Percentiles rank a stretch among this genome's conserved stretches.
phyloP scores from a whole-genome alignment of 2,329 filamentous ascomycete species.

The Fusarium solani-melongenae region DNA sequence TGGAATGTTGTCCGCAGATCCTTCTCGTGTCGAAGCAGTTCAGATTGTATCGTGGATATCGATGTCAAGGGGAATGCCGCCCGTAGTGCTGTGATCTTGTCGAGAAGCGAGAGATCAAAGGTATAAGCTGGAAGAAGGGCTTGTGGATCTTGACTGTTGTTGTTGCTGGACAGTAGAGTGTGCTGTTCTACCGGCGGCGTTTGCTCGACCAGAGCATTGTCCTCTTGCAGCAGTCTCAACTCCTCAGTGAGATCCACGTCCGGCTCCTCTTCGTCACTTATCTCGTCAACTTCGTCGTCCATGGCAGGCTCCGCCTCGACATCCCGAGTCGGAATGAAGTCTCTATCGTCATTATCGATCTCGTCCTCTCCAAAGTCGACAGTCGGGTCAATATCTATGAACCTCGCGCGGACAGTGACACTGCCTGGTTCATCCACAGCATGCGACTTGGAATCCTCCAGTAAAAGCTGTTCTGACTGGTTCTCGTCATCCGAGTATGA shows the following conservation, averaged over 20 bases:
- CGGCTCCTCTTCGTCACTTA: conserved; percentile 23
- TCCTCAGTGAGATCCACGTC: conserved; percentile 35
- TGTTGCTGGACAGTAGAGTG: conserved; percentile 1
- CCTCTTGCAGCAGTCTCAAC: conserved; percentile 36
- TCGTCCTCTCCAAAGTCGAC: conserved; percentile 29
- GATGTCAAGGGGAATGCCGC: conserved; percentile 57
- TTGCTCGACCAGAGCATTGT: conserved; percentile 29
- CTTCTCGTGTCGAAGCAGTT: conserved; percentile 48
- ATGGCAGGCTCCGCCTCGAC: background rate
- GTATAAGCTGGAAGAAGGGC: background rate
- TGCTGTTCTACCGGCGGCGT: conserved; percentile 5
- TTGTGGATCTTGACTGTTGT: background rate
- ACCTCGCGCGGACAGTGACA: conserved; percentile 31
- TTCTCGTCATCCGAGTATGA: conserved; percentile 48
- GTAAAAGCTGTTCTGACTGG: conserved; percentile 40
- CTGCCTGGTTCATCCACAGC: conserved; percentile 26
- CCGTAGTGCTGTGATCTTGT: conserved; percentile 51
- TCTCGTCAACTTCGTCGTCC: conserved; percentile 29
- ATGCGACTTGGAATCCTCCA: conserved; percentile 45
- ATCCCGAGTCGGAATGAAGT: conserved; percentile 31
- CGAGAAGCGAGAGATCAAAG: conserved; percentile 38
- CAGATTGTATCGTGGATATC: conserved; percentile 48
- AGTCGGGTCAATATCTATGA: conserved; percentile 34
- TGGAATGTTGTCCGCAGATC: conserved; percentile 54
- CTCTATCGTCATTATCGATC: conserved; percentile 41